Base-by-base conservation (phyloP, 352 stramenopile species). In the Phytophthora pseudosyringae region DNA sequence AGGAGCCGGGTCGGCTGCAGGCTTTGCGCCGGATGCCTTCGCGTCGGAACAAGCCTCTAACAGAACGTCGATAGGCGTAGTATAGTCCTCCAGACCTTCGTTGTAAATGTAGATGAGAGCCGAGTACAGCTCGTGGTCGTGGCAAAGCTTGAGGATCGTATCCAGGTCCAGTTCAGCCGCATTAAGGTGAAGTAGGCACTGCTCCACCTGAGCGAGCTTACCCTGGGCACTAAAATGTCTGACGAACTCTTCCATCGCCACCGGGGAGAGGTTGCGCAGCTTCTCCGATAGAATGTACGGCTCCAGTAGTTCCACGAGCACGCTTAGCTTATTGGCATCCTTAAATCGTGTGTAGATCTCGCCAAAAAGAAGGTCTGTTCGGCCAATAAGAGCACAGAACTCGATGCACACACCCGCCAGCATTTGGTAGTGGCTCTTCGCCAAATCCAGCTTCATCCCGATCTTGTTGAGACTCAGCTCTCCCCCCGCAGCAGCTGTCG, bases 391-490 rank as follows among this genome's bases (percentile, higher is more conserved):
- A 29, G 96, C 83, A 59, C 94, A 98, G 62, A 96, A 99, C 69
- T 99, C 96, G 26, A 98, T 96, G 54, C 92, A 98, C n/a, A 99
- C 95, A 32, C 92, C 92, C 16, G 92, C 95, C 26, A 99, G 77
- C 94, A 99, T 98, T 64, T 98, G 91, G 69, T 98, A 99, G 72
- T 98, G 95, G 53, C 88, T 97, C 75, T 97, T 90, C 1, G 93
- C 86, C 50, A 98, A 73, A 73, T 98, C 90, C 21, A 97, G 70
- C 59, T 92, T 93, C 52, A 89, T 71, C 38, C 84, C 83, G 28
- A 73, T 87, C 54, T 90, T 90, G 65, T 78, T 76, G 32, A 79
- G 63, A n/a, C 71, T 75, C 46, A 79, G 36, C 21, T 79, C 71
- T 11, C 71, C 71, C n/a, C 67, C 65, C 0, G 71, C 58, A 32